Base-by-base conservation (phyloP, 164 flowering plant species). In the Protea cynaroides region DNA sequence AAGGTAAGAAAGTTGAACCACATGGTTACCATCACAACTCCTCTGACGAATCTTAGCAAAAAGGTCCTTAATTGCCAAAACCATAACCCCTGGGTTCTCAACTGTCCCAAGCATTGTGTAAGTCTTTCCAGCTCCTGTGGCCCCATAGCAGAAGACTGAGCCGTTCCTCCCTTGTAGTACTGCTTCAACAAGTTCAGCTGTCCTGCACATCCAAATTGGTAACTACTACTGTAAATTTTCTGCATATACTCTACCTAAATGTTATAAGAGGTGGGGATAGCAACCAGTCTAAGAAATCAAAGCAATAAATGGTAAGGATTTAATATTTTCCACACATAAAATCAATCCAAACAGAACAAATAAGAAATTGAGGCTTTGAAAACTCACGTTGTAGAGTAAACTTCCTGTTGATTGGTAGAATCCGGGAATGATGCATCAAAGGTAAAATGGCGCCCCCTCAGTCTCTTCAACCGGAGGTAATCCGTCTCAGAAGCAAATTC, bases 61-160 rank as follows among this genome's bases (percentile, higher is more conserved):
- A 36, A 92, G 82, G 72, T 92, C 96, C 71, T 89, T 92, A 40
- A 92, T 92, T 56, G 98, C 98, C 71, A 92, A 80, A 46, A 92
- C 98, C 98, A 92, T 92, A 49, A 92, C 96, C 8, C 98, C 98
- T 0, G 96, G 98, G 71, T 82, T 87, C 63, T 88, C 95, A 57
- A 85, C 62, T 7, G 98, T 89, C 18, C 98, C 98, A 0, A 92
- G 83, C 98, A 92, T 92, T 29, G 98, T 92, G 72, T 89, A 83
- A 0, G 98, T 92, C 74, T 92, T 92, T 25, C 98, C 98, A 65
- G 98, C 98, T 68, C 98, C 98, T 4, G 98, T 92, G 22, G 98
- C 96, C 13, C 98, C 98, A 66, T 89, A 92, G 72, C 98, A 92
- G 75, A 92, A 92, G 1, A 92, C 98, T 1, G 98, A 86, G 1